phyloP scores from a whole-genome alignment of 257 asterid species.

The Gentiana straminea region DNA sequence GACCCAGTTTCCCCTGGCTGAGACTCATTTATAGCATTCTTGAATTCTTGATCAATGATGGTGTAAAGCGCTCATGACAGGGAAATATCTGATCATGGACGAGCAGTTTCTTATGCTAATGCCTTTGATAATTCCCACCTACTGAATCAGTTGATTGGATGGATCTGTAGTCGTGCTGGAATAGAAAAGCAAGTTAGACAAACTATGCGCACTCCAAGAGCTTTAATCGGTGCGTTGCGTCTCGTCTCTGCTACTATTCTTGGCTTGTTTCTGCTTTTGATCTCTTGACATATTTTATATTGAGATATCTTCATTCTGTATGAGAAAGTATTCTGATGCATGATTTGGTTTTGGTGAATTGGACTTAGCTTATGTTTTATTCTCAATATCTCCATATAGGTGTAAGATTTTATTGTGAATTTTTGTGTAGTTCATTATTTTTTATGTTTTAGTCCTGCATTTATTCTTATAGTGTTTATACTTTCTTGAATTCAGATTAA shows the following conservation, averaged over 20 bases:
- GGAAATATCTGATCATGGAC: constrained; percentile 38
- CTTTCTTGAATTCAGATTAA: too few species aligned
- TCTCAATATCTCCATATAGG: neutral
- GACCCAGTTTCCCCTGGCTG: constrained; percentile 8
- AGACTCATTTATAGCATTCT: constrained; percentile 8
- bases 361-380: neutral
- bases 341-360: neutral
- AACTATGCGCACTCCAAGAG: constrained; percentile 34
- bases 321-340: neutral
- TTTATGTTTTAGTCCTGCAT: too few species aligned
- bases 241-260: constrained; percentile 2
- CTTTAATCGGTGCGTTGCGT: constrained; percentile 58
- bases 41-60: constrained; percentile 14
- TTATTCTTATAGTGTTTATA: too few species aligned
- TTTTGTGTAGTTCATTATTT: too few species aligned
- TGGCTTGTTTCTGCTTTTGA: constrained; percentile 3
- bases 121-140: constrained; percentile 49
- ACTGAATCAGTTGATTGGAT: constrained; percentile 39
- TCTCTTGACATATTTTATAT: neutral
- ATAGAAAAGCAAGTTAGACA: constrained; percentile 20
- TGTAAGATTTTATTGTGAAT: too few species aligned
- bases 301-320: neutral
- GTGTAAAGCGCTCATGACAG: constrained; percentile 31
- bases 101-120: constrained; percentile 38
- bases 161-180: constrained; percentile 39